Conservation (phyloP, 2,329 filamentous ascomycete genomes). For the Aureobasidium lini region DNA sequence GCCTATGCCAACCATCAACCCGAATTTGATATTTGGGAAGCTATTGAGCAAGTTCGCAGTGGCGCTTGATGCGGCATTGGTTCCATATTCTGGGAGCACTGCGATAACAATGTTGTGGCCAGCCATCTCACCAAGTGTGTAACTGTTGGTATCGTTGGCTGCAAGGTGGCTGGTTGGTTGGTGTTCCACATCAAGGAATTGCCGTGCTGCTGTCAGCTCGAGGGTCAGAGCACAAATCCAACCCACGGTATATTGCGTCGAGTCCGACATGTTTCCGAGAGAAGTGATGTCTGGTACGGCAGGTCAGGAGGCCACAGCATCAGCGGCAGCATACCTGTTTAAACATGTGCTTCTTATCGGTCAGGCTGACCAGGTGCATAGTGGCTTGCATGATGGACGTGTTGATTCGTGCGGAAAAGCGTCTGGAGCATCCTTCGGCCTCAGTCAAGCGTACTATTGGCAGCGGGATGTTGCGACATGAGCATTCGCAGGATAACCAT, state of each 20-base stretch:
- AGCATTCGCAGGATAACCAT: too few species aligned
- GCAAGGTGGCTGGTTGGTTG: conserved; percentile 13
- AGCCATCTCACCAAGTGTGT: conserved; percentile 25
- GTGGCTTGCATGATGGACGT: too few species aligned
- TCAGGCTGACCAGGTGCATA: too few species aligned
- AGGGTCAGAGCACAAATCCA: conserved; percentile 37
- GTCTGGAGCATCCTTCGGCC: too few species aligned
- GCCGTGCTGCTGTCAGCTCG: conserved; percentile 33
- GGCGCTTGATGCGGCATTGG: conserved; percentile 18
- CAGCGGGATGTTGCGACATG: too few species aligned
- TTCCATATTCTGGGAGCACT: conserved; percentile 17
- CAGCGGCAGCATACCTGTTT: too few species aligned
- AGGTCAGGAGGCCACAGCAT: too few species aligned
- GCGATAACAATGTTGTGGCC: conserved; percentile 29
- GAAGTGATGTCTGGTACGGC: too few species aligned
- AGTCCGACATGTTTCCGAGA: not conserved
- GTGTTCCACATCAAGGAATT: conserved; percentile 35
- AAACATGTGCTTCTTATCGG: too few species aligned
- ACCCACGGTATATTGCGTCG: conserved; percentile 32
- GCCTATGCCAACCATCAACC: conserved; percentile 18
- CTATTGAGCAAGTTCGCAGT: conserved; percentile 18
- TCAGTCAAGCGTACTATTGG: too few species aligned
- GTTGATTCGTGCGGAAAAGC: too few species aligned
- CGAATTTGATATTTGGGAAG: conserved; percentile 16
- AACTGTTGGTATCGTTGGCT: conserved; percentile 21